Evolutionary conservation across 2,329 filamentous ascomycete genomes (phyloP).

Genomic region (Ophiostoma sp.): DNA sequence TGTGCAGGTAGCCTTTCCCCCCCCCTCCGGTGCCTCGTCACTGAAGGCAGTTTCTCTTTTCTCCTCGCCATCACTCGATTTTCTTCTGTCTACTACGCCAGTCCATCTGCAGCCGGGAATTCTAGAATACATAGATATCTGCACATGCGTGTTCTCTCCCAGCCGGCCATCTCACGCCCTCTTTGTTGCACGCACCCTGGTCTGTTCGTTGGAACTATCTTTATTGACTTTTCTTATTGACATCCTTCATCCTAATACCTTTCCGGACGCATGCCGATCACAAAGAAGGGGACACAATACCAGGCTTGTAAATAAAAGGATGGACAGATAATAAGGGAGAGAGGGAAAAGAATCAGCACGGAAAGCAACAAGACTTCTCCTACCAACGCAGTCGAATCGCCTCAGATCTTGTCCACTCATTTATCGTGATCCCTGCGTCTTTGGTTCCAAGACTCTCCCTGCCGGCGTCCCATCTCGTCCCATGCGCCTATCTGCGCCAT

Average conservation of each 20-base stretch:
- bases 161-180: neutral
- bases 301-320: neutral
- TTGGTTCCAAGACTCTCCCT: too few species aligned
- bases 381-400: neutral
- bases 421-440: too few species aligned
- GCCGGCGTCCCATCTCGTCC: neutral
- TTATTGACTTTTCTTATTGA: neutral
- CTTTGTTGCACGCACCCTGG: conserved; percentile 11
- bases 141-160: conserved; percentile 6
- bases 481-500: conserved; percentile 3
- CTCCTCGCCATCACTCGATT: too few species aligned
- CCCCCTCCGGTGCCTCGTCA: too few species aligned
- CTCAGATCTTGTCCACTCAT: neutral
- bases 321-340: neutral
- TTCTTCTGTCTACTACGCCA: too few species aligned
- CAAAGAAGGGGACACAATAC: conserved; percentile 12
- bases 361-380: neutral
- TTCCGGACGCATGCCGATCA: conserved; percentile 19
- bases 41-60: too few species aligned
- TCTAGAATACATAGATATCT: too few species aligned
- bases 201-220: conserved; percentile 9
- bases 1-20: too few species aligned
- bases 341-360: neutral
- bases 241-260: conserved; percentile 12
- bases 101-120: too few species aligned